phyloP scores from a whole-genome alignment of 148 eudicot genomes.

The Camellia granthamiana region DNA sequence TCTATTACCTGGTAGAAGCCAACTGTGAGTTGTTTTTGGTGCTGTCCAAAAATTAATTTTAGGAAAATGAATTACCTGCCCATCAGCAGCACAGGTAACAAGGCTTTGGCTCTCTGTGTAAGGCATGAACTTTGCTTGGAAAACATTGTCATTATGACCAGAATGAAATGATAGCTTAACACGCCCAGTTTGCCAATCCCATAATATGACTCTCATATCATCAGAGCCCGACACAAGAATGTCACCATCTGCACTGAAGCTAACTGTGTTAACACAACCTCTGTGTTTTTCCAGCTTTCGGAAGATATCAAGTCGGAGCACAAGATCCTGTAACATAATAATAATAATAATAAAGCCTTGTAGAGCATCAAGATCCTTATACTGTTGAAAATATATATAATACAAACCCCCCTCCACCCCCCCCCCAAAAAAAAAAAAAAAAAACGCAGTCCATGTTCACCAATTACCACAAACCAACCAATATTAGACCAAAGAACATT shows the following conservation, averaged over 20 bases:
- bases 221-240: constrained; percentile 89
- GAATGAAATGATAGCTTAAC: constrained; percentile 67
- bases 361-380: background rate
- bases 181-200: constrained; percentile 88
- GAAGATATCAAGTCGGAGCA: constrained; percentile 63
- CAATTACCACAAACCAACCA: background rate
- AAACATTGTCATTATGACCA: constrained; percentile 76
- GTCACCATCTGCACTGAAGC: constrained; percentile 77
- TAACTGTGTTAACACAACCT: constrained; percentile 92
- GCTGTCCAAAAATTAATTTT: background rate
- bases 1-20: background rate
- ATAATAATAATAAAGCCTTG: background rate
- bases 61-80: constrained; percentile 54
- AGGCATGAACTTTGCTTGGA: constrained; percentile 95
- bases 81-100: constrained; percentile 97
- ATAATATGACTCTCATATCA: constrained; percentile 72
- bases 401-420: no score
- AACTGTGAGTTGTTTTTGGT: background rate
- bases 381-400: background rate
- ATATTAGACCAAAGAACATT: background rate
- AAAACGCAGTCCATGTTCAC: background rate
- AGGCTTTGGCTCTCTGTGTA: constrained; percentile 65
- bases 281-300: constrained; percentile 73
- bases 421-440: background rate
- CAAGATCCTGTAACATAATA: constrained; percentile 61